phyloP scores from a whole-genome alignment of 2,329 filamentous ascomycete genomes.

The Lachnellula suecica region DNA sequence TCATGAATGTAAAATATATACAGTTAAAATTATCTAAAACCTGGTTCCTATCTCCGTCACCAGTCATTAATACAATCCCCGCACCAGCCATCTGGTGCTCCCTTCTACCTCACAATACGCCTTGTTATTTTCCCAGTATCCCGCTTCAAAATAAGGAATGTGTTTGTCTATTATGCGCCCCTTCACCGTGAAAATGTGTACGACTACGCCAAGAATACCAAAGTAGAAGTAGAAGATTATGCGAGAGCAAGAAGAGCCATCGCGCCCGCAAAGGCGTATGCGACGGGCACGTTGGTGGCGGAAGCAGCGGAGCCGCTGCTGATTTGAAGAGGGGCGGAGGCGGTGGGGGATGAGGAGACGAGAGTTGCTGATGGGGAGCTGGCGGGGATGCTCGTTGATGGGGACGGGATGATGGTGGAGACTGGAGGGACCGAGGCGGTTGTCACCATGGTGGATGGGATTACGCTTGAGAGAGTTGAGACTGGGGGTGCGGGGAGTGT shows the following conservation, averaged over 20 bases:
- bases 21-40: no score
- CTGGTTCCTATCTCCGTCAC: no score
- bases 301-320: slow-evolving; percentile 19
- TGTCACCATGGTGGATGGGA: background rate
- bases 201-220: background rate
- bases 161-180: no score
- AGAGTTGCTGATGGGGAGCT: slow-evolving; percentile 1
- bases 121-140: no score
- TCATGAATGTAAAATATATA: no score
- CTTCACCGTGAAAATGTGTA: no score
- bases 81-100: no score
- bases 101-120: no score
- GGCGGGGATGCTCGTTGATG: background rate
- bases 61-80: no score
- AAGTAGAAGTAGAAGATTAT: slow-evolving; percentile 8
- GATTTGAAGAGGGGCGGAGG: slow-evolving; percentile 22
- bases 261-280: slow-evolving; percentile 25
- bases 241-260: slow-evolving; percentile 30
- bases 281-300: slow-evolving; percentile 24
- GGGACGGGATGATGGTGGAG: no score
- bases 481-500: background rate
- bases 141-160: no score
- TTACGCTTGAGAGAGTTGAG: background rate
- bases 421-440: background rate
- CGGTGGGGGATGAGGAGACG: no score